phyloP scores from a whole-genome alignment of 1,284 basidiomycete species.

The Cryptococcus depauperatus region DNA sequence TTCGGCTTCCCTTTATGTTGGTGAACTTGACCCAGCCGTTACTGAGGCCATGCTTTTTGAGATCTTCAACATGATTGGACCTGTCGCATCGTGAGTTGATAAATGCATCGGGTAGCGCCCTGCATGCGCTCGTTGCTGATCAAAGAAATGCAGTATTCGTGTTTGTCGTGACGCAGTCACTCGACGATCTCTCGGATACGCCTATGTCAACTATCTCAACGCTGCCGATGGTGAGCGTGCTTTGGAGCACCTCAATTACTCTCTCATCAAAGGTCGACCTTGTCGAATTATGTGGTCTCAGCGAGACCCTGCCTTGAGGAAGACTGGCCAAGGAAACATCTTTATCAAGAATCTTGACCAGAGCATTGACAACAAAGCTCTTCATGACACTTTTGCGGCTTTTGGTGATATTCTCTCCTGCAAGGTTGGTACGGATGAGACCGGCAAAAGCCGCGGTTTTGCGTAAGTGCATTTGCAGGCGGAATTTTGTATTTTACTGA shows the following conservation, averaged over 20 bases:
- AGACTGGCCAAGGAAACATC: conserved; percentile 99
- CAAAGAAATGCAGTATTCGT: conserved; percentile 62
- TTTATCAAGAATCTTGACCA: conserved; percentile 99
- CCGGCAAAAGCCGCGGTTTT: conserved; percentile 88
- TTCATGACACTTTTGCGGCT: conserved; percentile 98
- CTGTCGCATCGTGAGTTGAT: conserved; percentile 73
- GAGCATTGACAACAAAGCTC: conserved; percentile 98
- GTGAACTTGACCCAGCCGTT: conserved; percentile 95
- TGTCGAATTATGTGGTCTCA: conserved; percentile 99
- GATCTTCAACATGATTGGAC: conserved; percentile 99
- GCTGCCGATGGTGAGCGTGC: conserved; percentile 96
- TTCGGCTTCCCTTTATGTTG: conserved; percentile 94
- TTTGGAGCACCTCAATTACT: conserved; percentile 98
- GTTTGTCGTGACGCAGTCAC: conserved; percentile 99
- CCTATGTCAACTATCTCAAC: conserved; percentile 99
- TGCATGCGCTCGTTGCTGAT: conserved; percentile 7
- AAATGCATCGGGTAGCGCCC: neutral
- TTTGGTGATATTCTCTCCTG: conserved; percentile 99
- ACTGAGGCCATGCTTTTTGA: conserved; percentile 99
- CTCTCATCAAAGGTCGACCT: conserved; percentile 93
- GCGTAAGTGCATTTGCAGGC: conserved; percentile 49
- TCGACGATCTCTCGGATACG: conserved; percentile 97
- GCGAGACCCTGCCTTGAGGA: conserved; percentile 97
- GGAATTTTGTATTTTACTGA: too few species aligned
- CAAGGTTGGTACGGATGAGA: conserved; percentile 95